Conservation (phyloP, 768 basidiomycete species). For the Serendipita indica region DNA sequence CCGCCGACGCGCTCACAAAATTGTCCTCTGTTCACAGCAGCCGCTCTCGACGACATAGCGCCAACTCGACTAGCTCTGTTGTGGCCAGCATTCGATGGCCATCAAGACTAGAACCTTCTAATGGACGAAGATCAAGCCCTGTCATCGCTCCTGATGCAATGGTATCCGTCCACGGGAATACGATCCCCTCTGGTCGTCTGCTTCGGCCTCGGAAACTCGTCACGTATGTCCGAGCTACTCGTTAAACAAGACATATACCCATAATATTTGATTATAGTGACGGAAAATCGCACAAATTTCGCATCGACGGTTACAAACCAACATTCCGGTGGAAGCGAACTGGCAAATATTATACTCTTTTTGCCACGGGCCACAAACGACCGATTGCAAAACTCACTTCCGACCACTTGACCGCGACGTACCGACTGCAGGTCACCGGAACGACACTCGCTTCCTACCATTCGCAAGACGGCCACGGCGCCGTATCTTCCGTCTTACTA, state of each 20-base stretch:
- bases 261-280: not conserved
- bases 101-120: not conserved
- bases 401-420: not conserved
- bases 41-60: not conserved
- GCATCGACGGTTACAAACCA: slow-evolving; percentile 5
- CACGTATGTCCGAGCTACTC: too few relatives aligned
- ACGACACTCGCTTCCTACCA: not conserved
- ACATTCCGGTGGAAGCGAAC: slow-evolving; percentile 4
- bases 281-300: not conserved
- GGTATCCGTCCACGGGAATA: slow-evolving; percentile 3
- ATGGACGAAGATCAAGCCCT: not conserved
- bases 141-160: not conserved
- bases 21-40: too few relatives aligned
- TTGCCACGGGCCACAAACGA: not conserved
- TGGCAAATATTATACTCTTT: not conserved
- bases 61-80: not conserved
- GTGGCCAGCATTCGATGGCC: slow-evolving; percentile 7
- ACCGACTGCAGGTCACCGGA: slow-evolving; percentile 3
- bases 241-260: too few relatives aligned
- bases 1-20: not conserved
- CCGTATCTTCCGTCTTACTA: slow-evolving; percentile 1
- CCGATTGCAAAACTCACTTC: not conserved
- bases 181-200: not conserved
- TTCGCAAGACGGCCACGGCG: not conserved
- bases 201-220: slow-evolving; percentile 4